Evolutionary conservation across 345 rosid species (phyloP), one percentile per base, ranked within the genome.

Genomic region (Psidium guajava): DNA sequence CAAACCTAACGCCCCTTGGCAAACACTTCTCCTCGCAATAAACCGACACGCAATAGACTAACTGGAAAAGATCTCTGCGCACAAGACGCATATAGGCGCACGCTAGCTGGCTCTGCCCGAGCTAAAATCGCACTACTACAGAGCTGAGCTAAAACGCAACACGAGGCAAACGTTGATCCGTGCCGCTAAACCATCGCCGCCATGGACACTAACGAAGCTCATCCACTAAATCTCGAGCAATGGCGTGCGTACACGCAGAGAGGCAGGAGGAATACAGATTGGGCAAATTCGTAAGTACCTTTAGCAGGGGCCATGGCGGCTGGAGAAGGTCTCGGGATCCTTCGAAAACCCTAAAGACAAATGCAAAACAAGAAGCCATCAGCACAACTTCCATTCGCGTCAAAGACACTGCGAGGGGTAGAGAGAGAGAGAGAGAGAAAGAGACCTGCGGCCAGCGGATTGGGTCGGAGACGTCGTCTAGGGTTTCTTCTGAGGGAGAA

Each of bases 301-400:
- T 83, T 83, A 11, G 85, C 27, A 22, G 85, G 85, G 50, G 85
- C 32, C 85, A 83, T 83, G 49, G 85, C 54, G 54, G 74, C 25
- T 5, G 80, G 22, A 18, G 15, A 42, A 56, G 47, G 49, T 28
- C 28, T 27, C 80, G 42, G 80, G 80, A 69, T 69, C 47, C 80
- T 69, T 21, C 80, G 80, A 69, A 69, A 69, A 69, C 47, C 80
- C 80, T 69, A 69, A 2, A 12, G 80, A 36, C 47, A 69, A 32
- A 69, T 9, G 47, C 80, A 36, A 69, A 47, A 69, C 25, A 36
- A 36, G 80, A 69, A 8, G 0, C 47, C 47, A 69, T 69, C 80
- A 69, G 80, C 10, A 69, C 80, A 69, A 69, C 47, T 18, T 69
- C 80, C 80, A 69, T 69, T 0, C 14, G 80, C 80, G 14, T 36